Percentiles rank a stretch among this genome's conserved stretches.
These are phyloP conservation scores for Neocatenulostroma microsporum DNA, from an alignment of 2,329 filamentous ascomycete genomes.

Conservation along the genomic window DNA sequence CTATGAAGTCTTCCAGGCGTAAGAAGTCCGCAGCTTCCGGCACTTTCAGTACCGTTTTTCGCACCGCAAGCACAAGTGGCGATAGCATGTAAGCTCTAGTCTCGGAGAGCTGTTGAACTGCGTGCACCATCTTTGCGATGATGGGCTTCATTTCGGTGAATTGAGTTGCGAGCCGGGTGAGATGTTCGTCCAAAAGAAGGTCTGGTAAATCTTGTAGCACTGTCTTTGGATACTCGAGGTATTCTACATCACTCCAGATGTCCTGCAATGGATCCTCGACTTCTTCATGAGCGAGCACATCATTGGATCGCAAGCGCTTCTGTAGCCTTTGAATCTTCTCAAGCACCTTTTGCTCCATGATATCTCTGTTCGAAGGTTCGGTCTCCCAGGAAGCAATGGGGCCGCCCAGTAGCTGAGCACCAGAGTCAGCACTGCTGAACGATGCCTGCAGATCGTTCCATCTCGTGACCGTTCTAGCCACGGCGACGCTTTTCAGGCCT, in stretches of 20 bases:
- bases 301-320: not conserved
- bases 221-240: constrained; percentile 39
- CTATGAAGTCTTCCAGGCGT: constrained; percentile 33
- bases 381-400: constrained; percentile 3
- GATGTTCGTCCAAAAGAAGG: constrained; percentile 31
- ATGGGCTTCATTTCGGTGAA: constrained; percentile 11
- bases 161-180: constrained; percentile 19
- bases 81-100: constrained; percentile 26
- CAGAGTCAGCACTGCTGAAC: not conserved
- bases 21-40: constrained; percentile 28
- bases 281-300: not conserved
- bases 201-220: constrained; percentile 32
- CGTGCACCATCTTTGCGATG: constrained; percentile 7
- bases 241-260: constrained; percentile 43
- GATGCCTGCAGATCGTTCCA: constrained; percentile 11
- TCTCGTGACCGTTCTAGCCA: constrained; percentile 10
- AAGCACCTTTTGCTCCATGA: constrained; percentile 17
- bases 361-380: constrained; percentile 20
- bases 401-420: not conserved
- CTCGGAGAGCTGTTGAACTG: constrained; percentile 18
- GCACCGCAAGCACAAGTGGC: constrained; percentile 21
- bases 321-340: constrained; percentile 16
- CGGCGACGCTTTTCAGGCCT: not conserved
- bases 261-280: constrained; percentile 18
- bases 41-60: constrained; percentile 15